Base-by-base conservation (phyloP, 345 rosid species). In the Gossypium arboreum region DNA sequence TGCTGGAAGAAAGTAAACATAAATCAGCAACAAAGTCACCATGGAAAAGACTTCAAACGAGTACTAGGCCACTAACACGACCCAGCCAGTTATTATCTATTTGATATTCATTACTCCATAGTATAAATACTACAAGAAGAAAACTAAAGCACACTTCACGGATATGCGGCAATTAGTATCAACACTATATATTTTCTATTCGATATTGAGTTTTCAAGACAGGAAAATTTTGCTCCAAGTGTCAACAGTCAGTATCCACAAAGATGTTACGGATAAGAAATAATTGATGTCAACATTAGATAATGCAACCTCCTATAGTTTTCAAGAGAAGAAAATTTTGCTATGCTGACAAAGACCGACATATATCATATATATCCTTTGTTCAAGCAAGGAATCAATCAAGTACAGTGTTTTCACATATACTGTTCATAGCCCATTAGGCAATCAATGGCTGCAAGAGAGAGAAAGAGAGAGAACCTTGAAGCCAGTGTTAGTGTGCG, bases 401-500 rank as follows among this genome's bases (percentile, higher is more conserved):
- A 34, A 16, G 48, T 39, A 0, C 18, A 7, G 48, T 63, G 24
- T 63, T 39, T 17, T 20, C 18, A 64, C 12, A 39, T n/a, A 27
- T 29, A 13, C 12, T 18, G 52, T 70, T 63, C 66, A 54, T 56
- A 22, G 44, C 51, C 20, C 64, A 44, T 17, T 57, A 71, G 70
- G 68, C 22, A 4, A 56, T 41, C 12, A 1, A 1, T 13, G 41
- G 22, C 44, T 8, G 15, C 25, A 75, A 76, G 58, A 55, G 24
- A 54, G 58, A 17, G 58, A 47, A 12, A 47, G 13, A 55, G 71
- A 76, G 58, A 72, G 63, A 76, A 95, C 99, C 98, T 95, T 77
- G 98, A 91, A 76, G 87, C 82, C 17, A 82, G 68, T n/a, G 97
- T 89, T 72, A 86, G 83, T 58, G 88, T 75, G 50, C 70, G 88